These are phyloP conservation scores for Senna siamea DNA, from an alignment of 306 rosid species.

Conservation along the genomic window DNA sequence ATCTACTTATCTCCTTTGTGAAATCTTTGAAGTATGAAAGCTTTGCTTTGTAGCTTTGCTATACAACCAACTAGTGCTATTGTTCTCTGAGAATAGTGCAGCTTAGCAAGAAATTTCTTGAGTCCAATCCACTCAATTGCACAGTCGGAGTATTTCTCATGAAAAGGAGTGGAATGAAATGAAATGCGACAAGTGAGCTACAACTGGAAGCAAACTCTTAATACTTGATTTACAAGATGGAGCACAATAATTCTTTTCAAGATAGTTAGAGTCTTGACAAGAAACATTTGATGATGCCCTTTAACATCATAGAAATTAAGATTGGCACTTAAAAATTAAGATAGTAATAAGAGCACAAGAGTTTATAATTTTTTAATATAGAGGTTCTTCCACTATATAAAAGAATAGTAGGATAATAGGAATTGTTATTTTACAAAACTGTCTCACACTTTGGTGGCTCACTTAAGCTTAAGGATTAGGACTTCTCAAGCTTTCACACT, in stretches of 20 bases:
- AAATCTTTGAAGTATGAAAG: no score
- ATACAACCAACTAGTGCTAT: not conserved
- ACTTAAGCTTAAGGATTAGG: no score
- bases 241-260: not conserved
- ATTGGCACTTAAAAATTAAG: no score
- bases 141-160: not conserved
- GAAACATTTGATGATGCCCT: not conserved
- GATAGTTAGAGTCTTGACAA: not conserved
- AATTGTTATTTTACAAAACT: no score
- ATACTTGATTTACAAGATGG: not conserved
- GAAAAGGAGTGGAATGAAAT: not conserved
- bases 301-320: no score
- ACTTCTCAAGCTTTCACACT: no score
- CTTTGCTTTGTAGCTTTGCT: not conserved
- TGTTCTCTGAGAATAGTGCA: not conserved
- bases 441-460: no score
- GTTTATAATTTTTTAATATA: no score
- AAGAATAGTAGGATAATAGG: no score
- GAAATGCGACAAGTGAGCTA: not conserved
- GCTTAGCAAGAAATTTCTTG: not conserved
- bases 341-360: no score
- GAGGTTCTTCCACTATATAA: no score
- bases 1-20: no score
- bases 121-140: not conserved
- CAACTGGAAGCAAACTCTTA: slow-evolving; percentile 1